Evolutionary conservation across 192 early-diverging fungal genomes (phyloP).

Genomic region (Physocladia obscura): DNA sequence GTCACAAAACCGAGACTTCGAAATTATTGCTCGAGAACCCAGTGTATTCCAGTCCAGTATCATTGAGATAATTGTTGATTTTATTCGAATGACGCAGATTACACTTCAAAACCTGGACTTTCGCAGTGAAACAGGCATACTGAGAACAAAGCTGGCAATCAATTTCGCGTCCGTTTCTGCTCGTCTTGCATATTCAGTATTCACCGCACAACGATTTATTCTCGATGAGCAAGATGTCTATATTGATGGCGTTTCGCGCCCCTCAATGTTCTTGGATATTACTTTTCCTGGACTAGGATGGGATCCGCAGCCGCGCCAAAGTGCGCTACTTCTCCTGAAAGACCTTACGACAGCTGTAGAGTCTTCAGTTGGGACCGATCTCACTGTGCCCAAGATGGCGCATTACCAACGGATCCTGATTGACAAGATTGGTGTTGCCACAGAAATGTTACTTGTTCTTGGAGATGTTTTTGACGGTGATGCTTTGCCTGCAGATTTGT

Average conservation of each 20-base stretch:
- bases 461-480: constrained; percentile 43
- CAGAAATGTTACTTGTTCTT: constrained; percentile 38
- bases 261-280: constrained; percentile 23
- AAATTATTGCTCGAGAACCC: constrained; percentile 40
- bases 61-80: constrained; percentile 43
- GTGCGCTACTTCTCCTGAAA: constrained; percentile 8
- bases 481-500: constrained; percentile 30
- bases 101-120: constrained; percentile 29
- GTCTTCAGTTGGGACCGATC: constrained; percentile 1
- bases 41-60: constrained; percentile 31
- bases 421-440: constrained; percentile 39
- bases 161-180: constrained; percentile 43
- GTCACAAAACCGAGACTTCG: constrained; percentile 42
- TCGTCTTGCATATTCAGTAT: constrained; percentile 34
- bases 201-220: constrained; percentile 17
- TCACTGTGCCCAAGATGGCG: constrained; percentile 14
- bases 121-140: constrained; percentile 27
- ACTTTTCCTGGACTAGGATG: constrained; percentile 27
- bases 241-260: constrained; percentile 20
- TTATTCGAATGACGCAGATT: constrained; percentile 29
- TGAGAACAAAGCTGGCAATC: constrained; percentile 40
- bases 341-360: constrained; percentile 23
- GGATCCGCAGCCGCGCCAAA: constrained; percentile 20
- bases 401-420: constrained; percentile 21
- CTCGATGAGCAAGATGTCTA: constrained; percentile 25